Percentiles rank a stretch among this genome's conserved stretches.
These are phyloP conservation scores for Barbarea vulgaris DNA, from an alignment of 345 rosid genomes.

Conservation along the genomic window DNA sequence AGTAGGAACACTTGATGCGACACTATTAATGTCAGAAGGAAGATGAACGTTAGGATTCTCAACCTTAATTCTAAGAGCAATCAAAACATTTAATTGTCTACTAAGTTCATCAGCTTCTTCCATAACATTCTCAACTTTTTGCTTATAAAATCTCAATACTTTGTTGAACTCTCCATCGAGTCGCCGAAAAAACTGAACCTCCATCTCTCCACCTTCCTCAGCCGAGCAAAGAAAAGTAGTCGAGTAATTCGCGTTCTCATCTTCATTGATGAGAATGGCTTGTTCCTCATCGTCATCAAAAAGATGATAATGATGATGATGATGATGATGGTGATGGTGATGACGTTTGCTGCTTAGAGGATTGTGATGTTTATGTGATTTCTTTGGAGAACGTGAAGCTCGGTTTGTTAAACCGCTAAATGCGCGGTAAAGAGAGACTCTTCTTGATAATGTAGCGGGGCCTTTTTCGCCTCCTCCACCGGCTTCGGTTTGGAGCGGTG, in stretches of 20 bases:
- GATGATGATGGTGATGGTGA: conserved; percentile 29
- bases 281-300: conserved; percentile 57
- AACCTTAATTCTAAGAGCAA: conserved; percentile 70
- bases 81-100: conserved; percentile 74
- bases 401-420: conserved; percentile 70
- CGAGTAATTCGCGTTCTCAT: conserved; percentile 24
- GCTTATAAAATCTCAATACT: conserved; percentile 55
- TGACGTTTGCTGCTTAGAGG: conserved; percentile 32
- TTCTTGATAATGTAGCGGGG: conserved; percentile 15
- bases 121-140: conserved; percentile 53
- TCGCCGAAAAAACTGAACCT: conserved; percentile 55
- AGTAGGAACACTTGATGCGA: conserved; percentile 24
- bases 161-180: conserved; percentile 79
- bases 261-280: conserved; percentile 51
- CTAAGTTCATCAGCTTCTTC: conserved; percentile 72
- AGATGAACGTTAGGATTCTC: conserved; percentile 49
- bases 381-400: conserved; percentile 36
- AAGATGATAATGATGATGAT: conserved; percentile 23
- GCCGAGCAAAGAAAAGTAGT: conserved; percentile 57
- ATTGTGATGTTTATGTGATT: conserved; percentile 24
- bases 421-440: conserved; percentile 56
- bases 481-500: neutral
- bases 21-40: conserved; percentile 11
- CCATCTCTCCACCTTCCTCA: conserved; percentile 62
- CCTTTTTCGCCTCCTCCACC: conserved; percentile 4